Percentiles rank a stretch among this genome's conserved stretches.
phyloP scores from a whole-genome alignment of 108 stramenopile species.

The Mayamaea pseudoterrestris region DNA sequence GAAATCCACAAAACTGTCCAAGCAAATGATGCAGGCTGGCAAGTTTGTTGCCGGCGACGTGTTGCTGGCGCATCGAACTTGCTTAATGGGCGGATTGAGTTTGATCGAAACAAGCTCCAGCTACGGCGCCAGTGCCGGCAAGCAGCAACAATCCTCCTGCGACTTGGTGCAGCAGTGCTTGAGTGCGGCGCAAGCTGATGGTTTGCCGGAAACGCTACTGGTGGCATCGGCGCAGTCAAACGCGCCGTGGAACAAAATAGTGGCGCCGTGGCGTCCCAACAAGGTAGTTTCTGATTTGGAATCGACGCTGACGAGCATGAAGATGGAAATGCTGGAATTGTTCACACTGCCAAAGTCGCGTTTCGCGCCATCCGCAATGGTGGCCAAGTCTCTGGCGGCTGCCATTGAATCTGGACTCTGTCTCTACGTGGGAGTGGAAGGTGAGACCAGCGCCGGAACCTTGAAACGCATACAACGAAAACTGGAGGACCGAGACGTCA shows the following conservation, averaged over 20 bases:
- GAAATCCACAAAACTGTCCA: constrained; percentile 46
- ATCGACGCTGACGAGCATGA: constrained; percentile 35
- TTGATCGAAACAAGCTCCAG: constrained; percentile 66
- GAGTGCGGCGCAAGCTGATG: constrained; percentile 10
- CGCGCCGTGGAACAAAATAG: too few relatives aligned
- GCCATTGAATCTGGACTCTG: constrained; percentile 24
- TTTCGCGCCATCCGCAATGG: constrained; percentile 1
- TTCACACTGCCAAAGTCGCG: constrained; percentile 39
- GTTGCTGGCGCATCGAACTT: constrained; percentile 52
- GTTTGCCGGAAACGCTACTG: constrained; percentile 4
- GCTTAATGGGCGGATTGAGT: constrained; percentile 45
- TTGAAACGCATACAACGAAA: constrained; percentile 17
- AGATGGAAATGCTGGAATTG: constrained; percentile 30
- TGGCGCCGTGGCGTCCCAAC: constrained; percentile 15
- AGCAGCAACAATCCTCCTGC: constrained; percentile 33
- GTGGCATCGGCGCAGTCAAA: not conserved
- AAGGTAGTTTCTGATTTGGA: constrained; percentile 24
- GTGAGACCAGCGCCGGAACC: constrained; percentile 14
- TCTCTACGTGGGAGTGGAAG: constrained; percentile 51
- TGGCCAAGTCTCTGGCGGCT: constrained; percentile 28
- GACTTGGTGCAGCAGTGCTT: constrained; percentile 32
- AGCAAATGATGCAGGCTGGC: constrained; percentile 47
- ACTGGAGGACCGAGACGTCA: constrained; percentile 16
- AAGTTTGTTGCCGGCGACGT: constrained; percentile 57
- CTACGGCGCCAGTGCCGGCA: constrained; percentile 26